A percentile compares a stretch with the other conserved stretches of the same genome.
Evolutionary conservation across 192 early-diverging fungal species (phyloP).

Genomic region (Rhizophlyctis rosea): DNA sequence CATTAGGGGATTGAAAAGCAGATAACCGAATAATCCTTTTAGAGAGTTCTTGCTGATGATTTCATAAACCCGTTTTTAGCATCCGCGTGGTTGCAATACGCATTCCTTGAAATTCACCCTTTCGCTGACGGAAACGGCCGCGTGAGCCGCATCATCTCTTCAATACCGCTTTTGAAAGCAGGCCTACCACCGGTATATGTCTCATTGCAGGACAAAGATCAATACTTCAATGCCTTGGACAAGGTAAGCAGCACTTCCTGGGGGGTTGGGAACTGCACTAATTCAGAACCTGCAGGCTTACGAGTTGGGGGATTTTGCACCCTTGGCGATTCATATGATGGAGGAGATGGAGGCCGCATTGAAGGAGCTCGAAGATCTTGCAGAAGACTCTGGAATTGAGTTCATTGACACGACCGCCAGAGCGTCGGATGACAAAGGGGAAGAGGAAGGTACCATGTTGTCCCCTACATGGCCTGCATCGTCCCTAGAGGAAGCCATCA

Average conservation of each 20-base stretch:
- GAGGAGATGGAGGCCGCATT: slow-evolving; percentile 10
- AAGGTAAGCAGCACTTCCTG: no score
- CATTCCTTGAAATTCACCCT: slow-evolving; percentile 15
- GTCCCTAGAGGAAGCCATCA: no score
- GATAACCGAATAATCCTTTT: no score
- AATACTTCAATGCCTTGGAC: slow-evolving; percentile 8
- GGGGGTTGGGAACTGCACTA: no score
- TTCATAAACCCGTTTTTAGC: slow-evolving; percentile 15
- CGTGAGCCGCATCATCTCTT: slow-evolving; percentile 14
- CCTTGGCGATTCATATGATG: slow-evolving; percentile 2
- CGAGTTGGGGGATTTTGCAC: background rate
- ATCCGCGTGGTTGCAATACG: slow-evolving; percentile 9
- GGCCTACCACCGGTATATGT: slow-evolving; percentile 13
- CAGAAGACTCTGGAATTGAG: no score
- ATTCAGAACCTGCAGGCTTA: no score
- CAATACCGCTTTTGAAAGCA: slow-evolving; percentile 9
- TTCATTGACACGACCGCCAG: no score
- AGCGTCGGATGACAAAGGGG: no score
- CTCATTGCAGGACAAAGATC: background rate
- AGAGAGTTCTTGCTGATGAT: background rate
- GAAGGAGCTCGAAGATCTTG: background rate
- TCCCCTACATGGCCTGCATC: no score
- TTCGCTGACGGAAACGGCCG: slow-evolving; percentile 20
- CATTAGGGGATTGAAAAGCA: no score
- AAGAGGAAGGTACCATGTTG: no score